Conservation (phyloP, 2,329 filamentous ascomycete species). For the Fusarium multiceps region DNA sequence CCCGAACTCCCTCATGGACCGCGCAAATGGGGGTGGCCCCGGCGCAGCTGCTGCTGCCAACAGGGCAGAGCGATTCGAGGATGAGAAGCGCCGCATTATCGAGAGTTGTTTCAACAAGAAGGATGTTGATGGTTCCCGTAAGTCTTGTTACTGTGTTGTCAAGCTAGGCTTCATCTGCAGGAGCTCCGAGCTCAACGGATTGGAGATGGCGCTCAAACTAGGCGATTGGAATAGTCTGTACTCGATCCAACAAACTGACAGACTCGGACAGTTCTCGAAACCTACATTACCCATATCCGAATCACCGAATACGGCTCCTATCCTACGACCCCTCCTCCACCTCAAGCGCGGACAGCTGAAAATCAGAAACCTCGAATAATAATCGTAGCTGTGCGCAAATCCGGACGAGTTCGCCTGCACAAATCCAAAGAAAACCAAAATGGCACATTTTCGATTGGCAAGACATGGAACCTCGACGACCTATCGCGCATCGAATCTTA, state of each 20-base stretch:
- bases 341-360: slow-evolving; percentile 73
- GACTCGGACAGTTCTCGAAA: slow-evolving; percentile 68
- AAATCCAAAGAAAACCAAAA: slow-evolving; percentile 97
- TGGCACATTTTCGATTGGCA: slow-evolving; percentile 95
- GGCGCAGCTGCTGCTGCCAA: slow-evolving; percentile 51
- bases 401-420: slow-evolving; percentile 92
- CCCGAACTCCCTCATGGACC: slow-evolving; percentile 51
- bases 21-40: slow-evolving; percentile 53
- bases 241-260: slow-evolving; percentile 11
- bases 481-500: slow-evolving; percentile 86
- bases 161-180: neutral
- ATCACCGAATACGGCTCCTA: slow-evolving; percentile 88
- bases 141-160: slow-evolving; percentile 53
- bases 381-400: slow-evolving; percentile 91
- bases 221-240: neutral
- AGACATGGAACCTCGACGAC: slow-evolving; percentile 97
- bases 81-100: slow-evolving; percentile 94
- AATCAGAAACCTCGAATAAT: slow-evolving; percentile 91
- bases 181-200: neutral
- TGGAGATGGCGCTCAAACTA: neutral
- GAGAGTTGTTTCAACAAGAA: slow-evolving; percentile 94
- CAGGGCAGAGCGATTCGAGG: slow-evolving; percentile 88
- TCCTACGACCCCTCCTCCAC: slow-evolving; percentile 86
- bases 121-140: slow-evolving; percentile 87
- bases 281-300: slow-evolving; percentile 96